Evolutionary conservation across 129 eudicot genomes (phyloP), one percentile per base, ranked within the genome.

Genomic region (Gnaphalium uliginosum): DNA sequence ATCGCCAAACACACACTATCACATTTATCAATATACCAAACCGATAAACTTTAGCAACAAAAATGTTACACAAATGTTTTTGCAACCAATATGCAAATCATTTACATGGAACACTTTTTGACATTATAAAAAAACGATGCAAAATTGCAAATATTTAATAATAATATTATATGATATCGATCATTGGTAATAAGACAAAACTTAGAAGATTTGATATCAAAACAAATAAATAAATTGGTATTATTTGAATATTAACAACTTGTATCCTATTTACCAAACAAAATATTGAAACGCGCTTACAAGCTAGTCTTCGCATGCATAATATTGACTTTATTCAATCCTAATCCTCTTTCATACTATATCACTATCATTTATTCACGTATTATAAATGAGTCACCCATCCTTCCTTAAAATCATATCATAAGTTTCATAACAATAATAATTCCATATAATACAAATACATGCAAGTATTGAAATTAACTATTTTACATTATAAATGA

Each of bases 251-350:
- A 39, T 77, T 3, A 37, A 69, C 72, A 64, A 50, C 24, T 75
- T 64, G 79, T 48, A 15, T 30, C 68, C 76, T 57, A 23, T 67
- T 4, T 27, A 77, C 81, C 75, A 59, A 77, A 25, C 76, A 77
- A 69, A n/a, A 77, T 68, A 41, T 7, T 19, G 26, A n/a, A 58
- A 77, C 81, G 81, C 81, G 81, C 19, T 69, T 77, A 33, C 48
- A 18, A 76, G 81, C 74, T 68, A 77, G 75, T 46, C 71, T 19
- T 75, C 72, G 67, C 81, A 77, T 68, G 81, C 81, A 77, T 15
- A 69, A 15, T 15, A 2, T 69, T 77, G 81, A 77, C 81, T 69
- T 68, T 60, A 37, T 0, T 35, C 73, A 13, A 66, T 27, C 67
- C n/a, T 58, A 41, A 13, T 43, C 37, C 48, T 41, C 7, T 68